Conservation (phyloP, 352 stramenopile species). For the Sclerospora graminicola region DNA sequence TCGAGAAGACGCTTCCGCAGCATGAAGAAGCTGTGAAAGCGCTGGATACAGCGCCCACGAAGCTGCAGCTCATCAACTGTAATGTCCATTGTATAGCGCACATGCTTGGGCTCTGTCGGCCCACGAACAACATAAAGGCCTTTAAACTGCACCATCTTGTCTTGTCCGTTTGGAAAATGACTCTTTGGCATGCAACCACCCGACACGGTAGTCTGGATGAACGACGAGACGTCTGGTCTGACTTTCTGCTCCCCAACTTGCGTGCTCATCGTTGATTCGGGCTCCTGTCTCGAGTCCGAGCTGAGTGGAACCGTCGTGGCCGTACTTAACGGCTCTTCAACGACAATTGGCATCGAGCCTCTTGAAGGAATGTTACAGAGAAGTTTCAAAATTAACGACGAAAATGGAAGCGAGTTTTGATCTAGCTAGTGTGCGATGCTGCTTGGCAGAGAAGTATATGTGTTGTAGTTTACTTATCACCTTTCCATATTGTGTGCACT, state of each 20-base stretch:
- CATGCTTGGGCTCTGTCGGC: slow-evolving; percentile 32
- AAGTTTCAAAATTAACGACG: slow-evolving; percentile 3
- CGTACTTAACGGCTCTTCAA: slow-evolving; percentile 15
- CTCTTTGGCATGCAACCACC: slow-evolving; percentile 14
- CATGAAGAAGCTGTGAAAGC: slow-evolving; percentile 45
- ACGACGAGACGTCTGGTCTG: slow-evolving; percentile 1
- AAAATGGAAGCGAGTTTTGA: neutral
- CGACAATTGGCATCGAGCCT: slow-evolving; percentile 15
- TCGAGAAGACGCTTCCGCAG: slow-evolving; percentile 41
- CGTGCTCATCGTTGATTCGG: slow-evolving; percentile 14
- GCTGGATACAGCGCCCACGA: slow-evolving; percentile 36
- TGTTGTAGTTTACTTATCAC: slow-evolving; percentile 1
- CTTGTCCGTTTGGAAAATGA: slow-evolving; percentile 21
- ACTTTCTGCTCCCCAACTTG: slow-evolving; percentile 21
- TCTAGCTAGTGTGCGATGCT: slow-evolving; percentile 11
- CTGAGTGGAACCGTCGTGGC: slow-evolving; percentile 14
- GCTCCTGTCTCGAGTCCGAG: slow-evolving; percentile 16
- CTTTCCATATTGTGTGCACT: slow-evolving; percentile 5
- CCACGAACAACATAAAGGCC: slow-evolving; percentile 49
- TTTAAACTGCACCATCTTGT: slow-evolving; percentile 38
- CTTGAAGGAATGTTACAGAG: too few relatives aligned
- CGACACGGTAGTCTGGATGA: slow-evolving; percentile 15
- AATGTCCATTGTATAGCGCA: slow-evolving; percentile 64
- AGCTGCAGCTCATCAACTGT: slow-evolving; percentile 31
- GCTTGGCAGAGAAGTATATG: slow-evolving; percentile 5